Conservation (phyloP, 345 rosid genomes). For the Garcia nutans region DNA sequence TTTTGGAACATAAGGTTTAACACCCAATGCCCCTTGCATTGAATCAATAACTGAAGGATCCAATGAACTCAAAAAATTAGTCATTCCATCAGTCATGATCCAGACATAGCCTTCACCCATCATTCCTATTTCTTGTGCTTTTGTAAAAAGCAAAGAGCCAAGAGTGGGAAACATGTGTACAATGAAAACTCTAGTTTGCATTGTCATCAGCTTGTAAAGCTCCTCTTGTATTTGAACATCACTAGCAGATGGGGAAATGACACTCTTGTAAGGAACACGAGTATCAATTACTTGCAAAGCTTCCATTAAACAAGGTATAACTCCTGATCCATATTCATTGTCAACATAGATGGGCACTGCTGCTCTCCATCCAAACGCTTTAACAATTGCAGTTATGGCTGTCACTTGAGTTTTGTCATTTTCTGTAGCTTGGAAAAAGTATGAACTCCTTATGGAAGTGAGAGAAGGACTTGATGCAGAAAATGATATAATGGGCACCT, state of each 20-base stretch:
- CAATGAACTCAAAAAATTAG: neutral
- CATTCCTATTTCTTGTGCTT: slow-evolving; percentile 32
- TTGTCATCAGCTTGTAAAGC: slow-evolving; percentile 29
- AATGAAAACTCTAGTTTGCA: slow-evolving; percentile 41
- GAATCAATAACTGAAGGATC: slow-evolving; percentile 14
- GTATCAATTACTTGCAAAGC: slow-evolving; percentile 29
- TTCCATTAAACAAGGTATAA: slow-evolving; percentile 32
- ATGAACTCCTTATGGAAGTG: slow-evolving; percentile 20
- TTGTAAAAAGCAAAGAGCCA: slow-evolving; percentile 29
- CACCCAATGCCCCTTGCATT: slow-evolving; percentile 40
- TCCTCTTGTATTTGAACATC: slow-evolving; percentile 21
- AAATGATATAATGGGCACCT: slow-evolving; percentile 14
- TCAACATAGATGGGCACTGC: slow-evolving; percentile 37
- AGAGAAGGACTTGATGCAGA: slow-evolving; percentile 43
- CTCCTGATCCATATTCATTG: slow-evolving; percentile 34
- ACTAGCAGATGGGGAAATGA: slow-evolving; percentile 21
- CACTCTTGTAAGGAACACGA: slow-evolving; percentile 22
- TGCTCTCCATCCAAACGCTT: slow-evolving; percentile 37
- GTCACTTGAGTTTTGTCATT: slow-evolving; percentile 42
- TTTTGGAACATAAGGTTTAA: slow-evolving; percentile 25
- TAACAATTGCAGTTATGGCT: slow-evolving; percentile 33
- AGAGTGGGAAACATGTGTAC: slow-evolving; percentile 37
- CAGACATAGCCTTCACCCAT: slow-evolving; percentile 35
- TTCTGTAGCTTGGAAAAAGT: slow-evolving; percentile 40
- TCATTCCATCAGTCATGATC: slow-evolving; percentile 36